Percentiles rank a stretch among this genome's conserved stretches.
phyloP scores from a whole-genome alignment of 2,329 filamentous ascomycete genomes.

The Pestalotiopsis sp. region DNA sequence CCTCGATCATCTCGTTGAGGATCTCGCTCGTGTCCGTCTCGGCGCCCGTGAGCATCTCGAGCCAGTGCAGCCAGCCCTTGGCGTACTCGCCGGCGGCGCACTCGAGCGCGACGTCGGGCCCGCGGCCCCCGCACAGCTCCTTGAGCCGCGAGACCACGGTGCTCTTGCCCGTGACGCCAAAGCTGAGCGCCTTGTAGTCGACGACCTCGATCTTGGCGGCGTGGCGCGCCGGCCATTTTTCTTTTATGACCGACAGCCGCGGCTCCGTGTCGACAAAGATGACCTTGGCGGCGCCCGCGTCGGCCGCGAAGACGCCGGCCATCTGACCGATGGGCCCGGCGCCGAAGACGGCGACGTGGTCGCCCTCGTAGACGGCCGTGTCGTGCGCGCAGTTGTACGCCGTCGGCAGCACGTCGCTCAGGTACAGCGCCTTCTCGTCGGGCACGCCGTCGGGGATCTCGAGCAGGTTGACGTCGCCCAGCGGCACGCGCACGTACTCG shows the following conservation, averaged over 20 bases:
- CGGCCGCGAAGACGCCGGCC: constrained; percentile 73
- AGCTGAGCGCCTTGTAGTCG: constrained; percentile 65
- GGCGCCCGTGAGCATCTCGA: constrained; percentile 63
- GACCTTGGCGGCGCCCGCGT: constrained; percentile 74
- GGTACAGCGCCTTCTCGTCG: constrained; percentile 81
- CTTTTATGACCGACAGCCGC: constrained; percentile 69
- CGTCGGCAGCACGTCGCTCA: constrained; percentile 80
- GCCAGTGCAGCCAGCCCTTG: constrained; percentile 63
- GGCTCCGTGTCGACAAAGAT: constrained; percentile 79
- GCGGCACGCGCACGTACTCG: constrained; percentile 82
- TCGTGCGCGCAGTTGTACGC: constrained; percentile 84
- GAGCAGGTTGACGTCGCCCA: constrained; percentile 79
- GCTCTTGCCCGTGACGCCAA: constrained; percentile 57
- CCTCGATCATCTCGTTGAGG: constrained; percentile 77
- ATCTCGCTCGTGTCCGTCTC: constrained; percentile 87
- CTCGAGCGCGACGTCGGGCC: constrained; percentile 69
- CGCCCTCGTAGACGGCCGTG: constrained; percentile 76
- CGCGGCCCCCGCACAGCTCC: constrained; percentile 71
- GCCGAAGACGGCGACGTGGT: constrained; percentile 83
- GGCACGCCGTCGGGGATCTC: constrained; percentile 78
- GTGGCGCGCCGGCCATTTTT: constrained; percentile 56
- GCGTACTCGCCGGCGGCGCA: constrained; percentile 64
- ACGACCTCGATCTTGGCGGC: constrained; percentile 64
- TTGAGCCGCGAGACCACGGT: constrained; percentile 75
- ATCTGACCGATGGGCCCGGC: constrained; percentile 87